Conservation (phyloP, 345 rosid species). For the Linum usitatissimum region DNA sequence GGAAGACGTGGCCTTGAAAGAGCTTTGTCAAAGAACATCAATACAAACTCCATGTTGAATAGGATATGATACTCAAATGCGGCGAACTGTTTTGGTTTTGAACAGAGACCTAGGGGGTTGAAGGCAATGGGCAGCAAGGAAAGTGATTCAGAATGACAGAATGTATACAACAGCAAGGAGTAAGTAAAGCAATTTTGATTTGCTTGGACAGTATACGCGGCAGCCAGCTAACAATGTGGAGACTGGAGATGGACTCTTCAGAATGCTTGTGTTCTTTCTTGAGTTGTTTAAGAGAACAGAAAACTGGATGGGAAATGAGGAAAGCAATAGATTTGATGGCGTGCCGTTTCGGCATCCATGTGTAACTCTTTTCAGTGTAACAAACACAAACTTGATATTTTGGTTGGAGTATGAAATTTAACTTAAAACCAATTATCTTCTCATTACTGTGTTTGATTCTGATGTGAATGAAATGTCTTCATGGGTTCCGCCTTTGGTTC, state of each 20-base stretch:
- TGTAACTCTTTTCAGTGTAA: background rate
- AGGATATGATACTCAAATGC: background rate
- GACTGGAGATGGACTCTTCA: background rate
- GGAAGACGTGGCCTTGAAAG: too few relatives aligned
- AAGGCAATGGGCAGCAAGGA: constrained; percentile 60
- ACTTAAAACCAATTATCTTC: background rate
- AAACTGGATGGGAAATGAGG: background rate
- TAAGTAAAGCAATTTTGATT: background rate
- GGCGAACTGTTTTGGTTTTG: background rate
- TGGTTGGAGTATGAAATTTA: background rate
- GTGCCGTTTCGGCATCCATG: background rate
- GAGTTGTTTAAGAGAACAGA: background rate
- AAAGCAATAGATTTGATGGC: background rate
- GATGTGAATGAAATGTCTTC: background rate
- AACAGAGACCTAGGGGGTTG: constrained; percentile 48
- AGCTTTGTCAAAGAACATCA: too few relatives aligned
- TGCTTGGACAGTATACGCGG: constrained; percentile 8
- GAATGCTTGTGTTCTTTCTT: background rate
- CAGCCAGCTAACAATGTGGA: background rate
- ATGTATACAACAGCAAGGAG: background rate
- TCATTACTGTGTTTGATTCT: background rate
- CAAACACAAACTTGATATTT: background rate
- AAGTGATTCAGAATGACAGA: constrained; percentile 38
- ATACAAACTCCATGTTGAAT: background rate
- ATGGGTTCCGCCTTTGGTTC: background rate